Conservation (phyloP, 139 green algal genomes). For the Eudorina sp. region DNA sequence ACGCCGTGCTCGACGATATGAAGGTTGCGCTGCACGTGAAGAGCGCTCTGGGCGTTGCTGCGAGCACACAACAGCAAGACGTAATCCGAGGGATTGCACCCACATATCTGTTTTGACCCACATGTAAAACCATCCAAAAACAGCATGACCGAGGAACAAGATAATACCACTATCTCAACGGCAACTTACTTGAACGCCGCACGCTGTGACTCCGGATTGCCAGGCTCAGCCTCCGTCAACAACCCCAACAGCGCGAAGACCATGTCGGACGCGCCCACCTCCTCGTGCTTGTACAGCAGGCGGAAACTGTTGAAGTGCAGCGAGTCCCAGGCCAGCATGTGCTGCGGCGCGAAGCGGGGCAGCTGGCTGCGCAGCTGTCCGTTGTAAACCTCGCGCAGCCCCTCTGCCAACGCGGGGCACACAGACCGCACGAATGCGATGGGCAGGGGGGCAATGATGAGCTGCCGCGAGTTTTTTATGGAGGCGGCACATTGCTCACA, state of each 20-base stretch:
- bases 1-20: conserved; percentile 18
- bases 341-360: conserved; percentile 12
- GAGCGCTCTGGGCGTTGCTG: conserved; percentile 26
- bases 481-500: too few species aligned
- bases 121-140: neutral
- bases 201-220: neutral
- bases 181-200: conserved; percentile 34
- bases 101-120: neutral
- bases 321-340: conserved; percentile 49
- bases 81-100: neutral
- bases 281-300: conserved; percentile 60
- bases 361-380: conserved; percentile 7
- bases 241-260: conserved; percentile 53
- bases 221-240: neutral
- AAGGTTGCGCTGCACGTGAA: conserved; percentile 43
- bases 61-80: neutral
- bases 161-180: neutral
- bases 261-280: conserved; percentile 42
- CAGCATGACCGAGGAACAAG: too few species aligned
- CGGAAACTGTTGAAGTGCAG: conserved; percentile 35
- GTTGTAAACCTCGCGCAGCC: conserved; percentile 2
- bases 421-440: neutral
- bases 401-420: conserved; percentile 4
- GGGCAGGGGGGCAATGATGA: neutral
- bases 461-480: neutral